Evolutionary conservation across 1,139 yeast genomes (phyloP).

Genomic region (Debaryomyces psychrophilus): DNA sequence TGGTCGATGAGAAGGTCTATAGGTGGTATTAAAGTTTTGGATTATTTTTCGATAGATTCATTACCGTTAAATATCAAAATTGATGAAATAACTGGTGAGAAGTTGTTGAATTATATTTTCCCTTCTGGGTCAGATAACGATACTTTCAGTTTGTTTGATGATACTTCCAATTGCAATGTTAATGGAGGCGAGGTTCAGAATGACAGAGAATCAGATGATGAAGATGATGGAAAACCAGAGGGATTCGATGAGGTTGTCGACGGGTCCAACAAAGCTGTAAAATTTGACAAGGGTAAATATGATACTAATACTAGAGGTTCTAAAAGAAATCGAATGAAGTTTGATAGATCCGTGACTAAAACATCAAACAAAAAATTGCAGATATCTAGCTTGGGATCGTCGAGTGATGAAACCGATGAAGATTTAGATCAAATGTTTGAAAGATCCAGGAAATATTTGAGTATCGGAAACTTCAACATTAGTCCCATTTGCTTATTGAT

Average conservation of each 20-base stretch:
- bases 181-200: constrained; percentile 6
- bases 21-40: constrained; percentile 69
- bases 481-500: constrained; percentile 53
- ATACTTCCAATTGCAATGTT: constrained; percentile 17
- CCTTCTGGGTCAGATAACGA: constrained; percentile 42
- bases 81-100: constrained; percentile 64
- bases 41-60: constrained; percentile 53
- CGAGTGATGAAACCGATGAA: constrained; percentile 2
- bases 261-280: constrained; percentile 18
- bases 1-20: constrained; percentile 71
- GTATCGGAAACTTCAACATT: constrained; percentile 53
- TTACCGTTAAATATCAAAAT: constrained; percentile 59
- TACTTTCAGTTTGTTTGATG: constrained; percentile 27
- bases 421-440: constrained; percentile 50
- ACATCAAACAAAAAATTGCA: constrained; percentile 11
- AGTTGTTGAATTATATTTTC: constrained; percentile 57
- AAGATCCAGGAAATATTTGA: constrained; percentile 60
- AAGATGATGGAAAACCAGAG: constrained; percentile 13
- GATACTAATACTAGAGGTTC: not conserved
- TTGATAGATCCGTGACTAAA: constrained; percentile 11
- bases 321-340: constrained; percentile 3
- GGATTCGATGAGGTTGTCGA: constrained; percentile 20
- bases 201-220: constrained; percentile 11
- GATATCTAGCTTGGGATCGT: constrained; percentile 1
- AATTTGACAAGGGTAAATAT: constrained; percentile 6